These are phyloP conservation scores for Yamadazyma olivae DNA, from an alignment of 805 yeast genomes.

Conservation along the genomic window DNA sequence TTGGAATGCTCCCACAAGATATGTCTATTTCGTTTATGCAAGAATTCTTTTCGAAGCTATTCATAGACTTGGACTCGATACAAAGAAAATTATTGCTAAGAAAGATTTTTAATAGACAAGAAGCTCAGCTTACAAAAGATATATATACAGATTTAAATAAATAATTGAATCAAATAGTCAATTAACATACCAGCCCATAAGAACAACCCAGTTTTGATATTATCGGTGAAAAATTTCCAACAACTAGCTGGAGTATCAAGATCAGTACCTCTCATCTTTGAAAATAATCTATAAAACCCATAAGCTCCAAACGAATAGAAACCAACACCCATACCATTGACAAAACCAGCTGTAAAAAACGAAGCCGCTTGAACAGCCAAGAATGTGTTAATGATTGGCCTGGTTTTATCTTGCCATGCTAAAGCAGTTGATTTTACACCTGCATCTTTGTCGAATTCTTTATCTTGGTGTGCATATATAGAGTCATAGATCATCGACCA, in stretches of 20 bases:
- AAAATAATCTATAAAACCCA: constrained; percentile 66
- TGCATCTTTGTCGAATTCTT: constrained; percentile 78
- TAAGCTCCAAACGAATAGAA: constrained; percentile 63
- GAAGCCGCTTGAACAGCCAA: constrained; percentile 66
- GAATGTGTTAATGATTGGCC: constrained; percentile 61
- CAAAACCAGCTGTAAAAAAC: constrained; percentile 63
- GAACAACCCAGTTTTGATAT: constrained; percentile 72
- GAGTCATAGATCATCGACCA: constrained; percentile 98
- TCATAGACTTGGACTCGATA: constrained; percentile 18
- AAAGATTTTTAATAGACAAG: constrained; percentile 29
- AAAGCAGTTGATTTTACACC: constrained; percentile 96
- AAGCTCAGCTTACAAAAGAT: constrained; percentile 18
- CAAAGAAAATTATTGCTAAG: constrained; percentile 16
- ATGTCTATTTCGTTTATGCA: constrained; percentile 27
- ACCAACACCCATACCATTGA: constrained; percentile 85
- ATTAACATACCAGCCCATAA: constrained; percentile 63
- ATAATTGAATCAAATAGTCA: constrained; percentile 47
- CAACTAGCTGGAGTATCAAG: constrained; percentile 78
- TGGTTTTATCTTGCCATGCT: constrained; percentile 85
- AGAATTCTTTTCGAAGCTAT: constrained; percentile 20
- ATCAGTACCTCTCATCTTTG: constrained; percentile 71
- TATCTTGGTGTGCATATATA: constrained; percentile 97
- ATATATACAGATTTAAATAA: constrained; percentile 19
- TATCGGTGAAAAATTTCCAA: constrained; percentile 75
- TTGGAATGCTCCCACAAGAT: constrained; percentile 27